Conservation (phyloP, 805 yeast genomes). For the Suhomyces canberraensis region DNA sequence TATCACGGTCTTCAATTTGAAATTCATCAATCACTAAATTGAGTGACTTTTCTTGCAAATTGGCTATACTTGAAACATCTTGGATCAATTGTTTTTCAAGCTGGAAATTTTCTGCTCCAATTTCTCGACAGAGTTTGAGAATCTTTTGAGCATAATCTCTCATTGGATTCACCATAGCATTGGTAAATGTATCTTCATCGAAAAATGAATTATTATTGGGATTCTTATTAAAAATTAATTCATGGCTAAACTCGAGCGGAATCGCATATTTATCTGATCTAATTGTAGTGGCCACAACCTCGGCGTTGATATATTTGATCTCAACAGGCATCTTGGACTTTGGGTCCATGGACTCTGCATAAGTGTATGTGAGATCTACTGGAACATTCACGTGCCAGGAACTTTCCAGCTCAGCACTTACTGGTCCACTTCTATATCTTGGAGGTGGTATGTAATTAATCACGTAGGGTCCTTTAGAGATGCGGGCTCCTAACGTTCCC, state of each 20-base stretch:
- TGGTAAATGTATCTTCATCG: conserved; percentile 23
- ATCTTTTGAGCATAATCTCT: conserved; percentile 18
- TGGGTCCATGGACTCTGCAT: conserved; percentile 2
- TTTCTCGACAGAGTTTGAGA: conserved; percentile 12
- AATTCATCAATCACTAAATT: conserved; percentile 18
- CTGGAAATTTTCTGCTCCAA: conserved; percentile 25
- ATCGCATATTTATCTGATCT: conserved; percentile 31
- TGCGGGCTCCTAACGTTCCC: conserved; percentile 7
- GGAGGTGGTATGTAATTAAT: conserved; percentile 23
- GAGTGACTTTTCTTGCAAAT: conserved; percentile 23
- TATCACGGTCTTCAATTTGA: not conserved
- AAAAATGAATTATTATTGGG: conserved; percentile 6
- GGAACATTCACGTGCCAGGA: conserved; percentile 30
- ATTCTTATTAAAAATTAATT: conserved; percentile 24
- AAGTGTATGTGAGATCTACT: conserved; percentile 14
- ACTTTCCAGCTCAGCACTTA: conserved; percentile 1
- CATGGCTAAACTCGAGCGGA: conserved; percentile 39
- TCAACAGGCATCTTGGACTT: conserved; percentile 16
- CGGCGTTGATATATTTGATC: conserved; percentile 20
- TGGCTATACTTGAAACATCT: conserved; percentile 28
- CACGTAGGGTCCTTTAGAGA: conserved; percentile 6
- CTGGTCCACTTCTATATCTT: conserved; percentile 11
- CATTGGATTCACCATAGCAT: conserved; percentile 22
- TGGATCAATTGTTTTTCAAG: conserved; percentile 28
- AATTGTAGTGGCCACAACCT: conserved; percentile 30